phyloP scores from a whole-genome alignment of 345 rosid species.

The Camelina neglecta region DNA sequence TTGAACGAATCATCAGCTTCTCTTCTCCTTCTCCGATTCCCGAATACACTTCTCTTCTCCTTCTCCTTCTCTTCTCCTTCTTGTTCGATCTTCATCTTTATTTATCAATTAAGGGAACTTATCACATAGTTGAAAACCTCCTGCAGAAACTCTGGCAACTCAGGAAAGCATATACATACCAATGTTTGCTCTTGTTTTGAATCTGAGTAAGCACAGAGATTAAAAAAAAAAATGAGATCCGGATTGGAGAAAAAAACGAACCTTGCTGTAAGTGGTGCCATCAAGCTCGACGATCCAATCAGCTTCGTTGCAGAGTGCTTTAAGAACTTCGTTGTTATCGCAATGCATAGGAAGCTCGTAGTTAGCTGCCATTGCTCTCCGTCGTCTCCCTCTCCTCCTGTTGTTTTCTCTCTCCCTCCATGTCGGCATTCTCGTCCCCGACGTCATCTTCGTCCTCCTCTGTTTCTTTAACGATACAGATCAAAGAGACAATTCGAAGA shows the following conservation, averaged over 20 bases:
- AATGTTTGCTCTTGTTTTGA: slow-evolving; percentile 45
- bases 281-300: slow-evolving; percentile 89
- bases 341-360: slow-evolving; percentile 92
- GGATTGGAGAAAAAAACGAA: slow-evolving; percentile 23
- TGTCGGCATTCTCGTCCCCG: slow-evolving; percentile 81
- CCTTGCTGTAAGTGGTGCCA: slow-evolving; percentile 92
- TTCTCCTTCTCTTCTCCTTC: too few species aligned
- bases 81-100: background rate
- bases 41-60: too few species aligned
- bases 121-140: slow-evolving; percentile 57
- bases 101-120: slow-evolving; percentile 23
- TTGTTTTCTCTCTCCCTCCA: slow-evolving; percentile 94
- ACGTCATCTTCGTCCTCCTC: slow-evolving; percentile 53
- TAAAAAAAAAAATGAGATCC: slow-evolving; percentile 23
- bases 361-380: slow-evolving; percentile 88
- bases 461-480: slow-evolving; percentile 5
- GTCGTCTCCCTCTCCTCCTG: slow-evolving; percentile 77
- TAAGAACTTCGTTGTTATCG: slow-evolving; percentile 89
- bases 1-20: too few species aligned
- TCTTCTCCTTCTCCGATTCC: too few species aligned
- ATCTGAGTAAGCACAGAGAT: too few species aligned
- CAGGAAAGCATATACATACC: slow-evolving; percentile 52
- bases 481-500: slow-evolving; percentile 32
- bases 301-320: slow-evolving; percentile 84
- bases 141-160: slow-evolving; percentile 85